These are phyloP conservation scores for Sonneratia alba DNA, from an alignment of 345 rosid genomes.

Conservation along the genomic window DNA sequence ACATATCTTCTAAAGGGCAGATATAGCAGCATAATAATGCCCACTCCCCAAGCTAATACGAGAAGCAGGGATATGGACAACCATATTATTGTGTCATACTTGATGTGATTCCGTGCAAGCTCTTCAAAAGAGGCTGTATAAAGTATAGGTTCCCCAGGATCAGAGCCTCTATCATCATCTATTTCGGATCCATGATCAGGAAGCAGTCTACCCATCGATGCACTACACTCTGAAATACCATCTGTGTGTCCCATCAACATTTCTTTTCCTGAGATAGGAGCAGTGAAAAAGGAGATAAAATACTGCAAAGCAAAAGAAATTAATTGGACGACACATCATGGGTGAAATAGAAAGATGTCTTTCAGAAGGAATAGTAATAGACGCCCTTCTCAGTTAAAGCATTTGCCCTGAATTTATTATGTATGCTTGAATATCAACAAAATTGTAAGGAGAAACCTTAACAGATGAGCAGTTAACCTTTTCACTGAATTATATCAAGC, in stretches of 20 bases:
- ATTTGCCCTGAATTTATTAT: not conserved
- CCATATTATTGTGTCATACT: slow-evolving; percentile 62
- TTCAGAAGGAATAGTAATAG: not conserved
- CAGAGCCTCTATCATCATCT: slow-evolving; percentile 25
- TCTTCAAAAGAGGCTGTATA: slow-evolving; percentile 58
- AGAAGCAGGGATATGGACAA: slow-evolving; percentile 53
- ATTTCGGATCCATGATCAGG: slow-evolving; percentile 31
- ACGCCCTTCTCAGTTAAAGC: not conserved
- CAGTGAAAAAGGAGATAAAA: slow-evolving; percentile 3
- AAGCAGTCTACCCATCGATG: slow-evolving; percentile 28
- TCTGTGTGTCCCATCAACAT: slow-evolving; percentile 53
- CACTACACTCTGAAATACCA: slow-evolving; percentile 32
- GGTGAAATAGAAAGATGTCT: not conserved
- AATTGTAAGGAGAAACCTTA: not conserved
- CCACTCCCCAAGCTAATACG: slow-evolving; percentile 74
- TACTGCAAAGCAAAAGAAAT: not conserved
- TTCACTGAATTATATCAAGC: not conserved
- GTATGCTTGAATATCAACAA: not conserved
- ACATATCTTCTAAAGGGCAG: slow-evolving; percentile 48
- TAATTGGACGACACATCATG: not conserved
- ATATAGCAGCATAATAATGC: slow-evolving; percentile 58
- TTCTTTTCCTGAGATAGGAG: slow-evolving; percentile 11
- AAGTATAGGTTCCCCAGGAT: slow-evolving; percentile 29
- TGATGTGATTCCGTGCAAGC: slow-evolving; percentile 27
- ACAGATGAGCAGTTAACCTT: not conserved